Base-by-base conservation (phyloP, 768 basidiomycete species). In the Boletus patriciae region DNA sequence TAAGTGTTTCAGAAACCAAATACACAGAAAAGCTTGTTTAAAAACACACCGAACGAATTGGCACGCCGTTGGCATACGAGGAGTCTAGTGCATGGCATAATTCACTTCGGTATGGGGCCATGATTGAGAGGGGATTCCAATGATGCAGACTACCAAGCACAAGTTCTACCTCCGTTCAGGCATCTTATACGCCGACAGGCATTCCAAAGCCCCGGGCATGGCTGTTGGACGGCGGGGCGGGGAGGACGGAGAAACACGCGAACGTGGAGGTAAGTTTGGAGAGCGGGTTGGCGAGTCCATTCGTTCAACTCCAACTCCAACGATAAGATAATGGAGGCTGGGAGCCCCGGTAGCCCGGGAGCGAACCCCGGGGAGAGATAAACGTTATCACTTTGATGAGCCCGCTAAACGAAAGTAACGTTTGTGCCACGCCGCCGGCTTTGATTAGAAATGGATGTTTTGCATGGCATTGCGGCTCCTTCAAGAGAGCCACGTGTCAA, bases 161-260 rank as follows among this genome's bases (percentile, higher is more conserved):
- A 11, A 15, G 21, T 21, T 31, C 34, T 36, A 16, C 12, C 21
- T 34, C 23, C 16, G 15, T 19, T 19, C 33, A 19, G n/a, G 3
- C 19, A 11, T 21, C 37, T 46, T 41, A 52, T 51, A 53, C 10
- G 19, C 23, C 16, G 3, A 13, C 8, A 15, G 16, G 19, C n/a
- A 3, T 34, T 62, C 59, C 59, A 61, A 12, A 15, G 21, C 34
- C 41, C 33, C 43, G 23, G 16, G 46, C 48, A 62, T 46, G 40
- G 44, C 15, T 16, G 31, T 31, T 46, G 48, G 47, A 31, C 16
- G 3, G 60, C 16, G 2, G 46, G n/a, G 6, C 1, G 2, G 38
- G 33, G 59, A 43, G 48, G 34, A 16, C 18, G 44, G 59, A 41
- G 33, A 27, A 19, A 6, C 9, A 8, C n/a, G 15, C 3, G 21